A percentile compares a stretch with the other conserved stretches of the same genome.
These are phyloP conservation scores for Cladophialophora immunda DNA, from an alignment of 2,329 filamentous ascomycete species.

Conservation along the genomic window DNA sequence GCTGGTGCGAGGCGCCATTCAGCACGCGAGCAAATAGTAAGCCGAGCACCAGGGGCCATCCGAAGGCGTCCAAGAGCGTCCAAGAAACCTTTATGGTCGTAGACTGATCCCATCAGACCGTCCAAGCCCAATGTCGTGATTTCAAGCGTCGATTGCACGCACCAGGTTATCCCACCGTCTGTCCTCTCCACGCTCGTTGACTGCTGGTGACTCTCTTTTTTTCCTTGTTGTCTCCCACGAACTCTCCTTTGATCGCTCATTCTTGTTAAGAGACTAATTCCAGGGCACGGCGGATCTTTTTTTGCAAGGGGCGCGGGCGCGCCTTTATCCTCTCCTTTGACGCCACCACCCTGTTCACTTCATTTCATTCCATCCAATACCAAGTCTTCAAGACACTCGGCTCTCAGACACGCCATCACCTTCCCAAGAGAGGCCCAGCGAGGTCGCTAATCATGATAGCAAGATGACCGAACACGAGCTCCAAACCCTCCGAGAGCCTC, in stretches of 20 bases:
- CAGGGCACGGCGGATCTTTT: constrained; percentile 10
- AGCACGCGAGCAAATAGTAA: constrained; percentile 14
- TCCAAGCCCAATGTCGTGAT: constrained; percentile 23
- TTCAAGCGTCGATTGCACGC: constrained; percentile 14
- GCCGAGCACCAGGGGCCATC: background rate
- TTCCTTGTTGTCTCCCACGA: constrained; percentile 1
- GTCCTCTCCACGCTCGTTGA: background rate
- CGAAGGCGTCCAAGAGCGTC: too few relatives aligned
- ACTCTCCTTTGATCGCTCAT: constrained; percentile 8
- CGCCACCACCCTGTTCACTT: background rate
- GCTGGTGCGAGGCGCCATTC: constrained; percentile 13
- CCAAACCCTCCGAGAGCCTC: constrained; percentile 16
- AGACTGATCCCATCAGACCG: background rate
- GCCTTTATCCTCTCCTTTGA: constrained; percentile 9
- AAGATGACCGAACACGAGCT: constrained; percentile 20
- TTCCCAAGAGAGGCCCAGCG: background rate
- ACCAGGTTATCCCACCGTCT: background rate
- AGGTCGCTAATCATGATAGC: constrained; percentile 6
- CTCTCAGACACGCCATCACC: background rate
- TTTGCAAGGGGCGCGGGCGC: constrained; percentile 23
- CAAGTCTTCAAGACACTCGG: background rate
- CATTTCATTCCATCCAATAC: background rate
- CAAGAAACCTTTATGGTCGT: background rate
- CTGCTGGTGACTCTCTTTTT: constrained; percentile 2
- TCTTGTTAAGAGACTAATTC: background rate